phyloP scores from a whole-genome alignment of 2,329 filamentous ascomycete genomes.

The Aspergillus cejpii region DNA sequence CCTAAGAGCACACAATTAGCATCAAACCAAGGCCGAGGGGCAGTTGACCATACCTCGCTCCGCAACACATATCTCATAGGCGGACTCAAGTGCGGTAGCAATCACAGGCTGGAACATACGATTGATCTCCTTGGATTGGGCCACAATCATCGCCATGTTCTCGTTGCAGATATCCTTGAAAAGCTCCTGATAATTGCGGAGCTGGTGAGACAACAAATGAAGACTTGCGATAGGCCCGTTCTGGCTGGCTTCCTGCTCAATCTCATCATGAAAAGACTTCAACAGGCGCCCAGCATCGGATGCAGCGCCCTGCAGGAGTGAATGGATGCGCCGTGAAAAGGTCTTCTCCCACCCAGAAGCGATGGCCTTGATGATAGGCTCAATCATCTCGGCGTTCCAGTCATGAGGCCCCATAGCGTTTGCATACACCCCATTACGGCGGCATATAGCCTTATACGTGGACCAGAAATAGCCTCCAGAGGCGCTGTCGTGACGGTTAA shows the following conservation, averaged over 20 bases:
- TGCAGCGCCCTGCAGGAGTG: not conserved
- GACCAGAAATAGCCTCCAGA: constrained; percentile 46
- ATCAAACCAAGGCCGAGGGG: not conserved
- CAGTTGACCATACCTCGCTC: not conserved
- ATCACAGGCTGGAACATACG: not conserved
- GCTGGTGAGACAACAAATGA: not conserved
- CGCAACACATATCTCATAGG: not conserved
- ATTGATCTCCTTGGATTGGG: not conserved
- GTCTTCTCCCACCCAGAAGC: not conserved
- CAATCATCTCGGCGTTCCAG: not conserved
- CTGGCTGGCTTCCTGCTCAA: not conserved
- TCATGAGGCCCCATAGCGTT: not conserved
- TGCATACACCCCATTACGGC: constrained; percentile 44
- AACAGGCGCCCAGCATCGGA: not conserved
- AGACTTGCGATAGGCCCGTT: not conserved
- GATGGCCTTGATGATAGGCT: not conserved
- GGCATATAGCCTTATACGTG: constrained; percentile 53
- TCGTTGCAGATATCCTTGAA: not conserved
- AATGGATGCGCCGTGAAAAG: not conserved
- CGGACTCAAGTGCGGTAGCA: not conserved
- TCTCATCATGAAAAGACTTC: not conserved
- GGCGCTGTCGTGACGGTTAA: constrained; percentile 11
- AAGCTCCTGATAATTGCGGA: not conserved
- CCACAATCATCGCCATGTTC: not conserved
- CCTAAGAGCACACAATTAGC: not conserved